Percentiles rank a stretch among this genome's conserved stretches.
Conservation (phyloP, 768 basidiomycete species). For the Macrolepiota fuliginosa region DNA sequence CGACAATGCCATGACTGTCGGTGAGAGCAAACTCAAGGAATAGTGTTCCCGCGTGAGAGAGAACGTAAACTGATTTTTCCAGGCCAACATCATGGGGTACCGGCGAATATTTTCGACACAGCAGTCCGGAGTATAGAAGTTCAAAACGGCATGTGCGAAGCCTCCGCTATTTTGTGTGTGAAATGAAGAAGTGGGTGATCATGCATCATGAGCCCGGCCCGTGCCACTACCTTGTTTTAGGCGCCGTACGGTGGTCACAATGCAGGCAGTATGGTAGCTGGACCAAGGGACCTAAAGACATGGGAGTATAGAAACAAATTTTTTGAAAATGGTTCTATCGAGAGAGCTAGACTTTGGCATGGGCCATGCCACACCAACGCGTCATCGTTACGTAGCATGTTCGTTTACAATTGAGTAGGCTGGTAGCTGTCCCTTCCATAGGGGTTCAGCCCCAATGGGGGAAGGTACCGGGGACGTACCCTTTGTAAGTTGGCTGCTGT, state of each 20-base stretch:
- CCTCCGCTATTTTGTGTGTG: neutral
- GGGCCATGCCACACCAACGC: too few relatives aligned
- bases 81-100: neutral
- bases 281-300: too few relatives aligned
- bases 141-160: neutral
- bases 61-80: neutral
- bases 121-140: neutral
- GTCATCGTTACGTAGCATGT: too few relatives aligned
- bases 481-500: constrained; percentile 43
- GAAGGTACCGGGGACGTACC: constrained; percentile 24
- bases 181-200: neutral
- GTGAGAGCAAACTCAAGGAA: neutral
- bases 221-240: neutral
- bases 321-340: too few relatives aligned
- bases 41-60: neutral
- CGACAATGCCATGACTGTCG: neutral
- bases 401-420: too few relatives aligned
- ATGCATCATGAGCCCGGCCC: neutral
- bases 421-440: too few relatives aligned
- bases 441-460: too few relatives aligned
- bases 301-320: too few relatives aligned
- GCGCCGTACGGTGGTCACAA: too few relatives aligned
- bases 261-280: too few relatives aligned
- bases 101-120: neutral
- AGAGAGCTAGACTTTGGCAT: too few relatives aligned